These are phyloP conservation scores for Dendrobium officinale DNA, from an alignment of 106 monocot genomes.

Conservation along the genomic window DNA sequence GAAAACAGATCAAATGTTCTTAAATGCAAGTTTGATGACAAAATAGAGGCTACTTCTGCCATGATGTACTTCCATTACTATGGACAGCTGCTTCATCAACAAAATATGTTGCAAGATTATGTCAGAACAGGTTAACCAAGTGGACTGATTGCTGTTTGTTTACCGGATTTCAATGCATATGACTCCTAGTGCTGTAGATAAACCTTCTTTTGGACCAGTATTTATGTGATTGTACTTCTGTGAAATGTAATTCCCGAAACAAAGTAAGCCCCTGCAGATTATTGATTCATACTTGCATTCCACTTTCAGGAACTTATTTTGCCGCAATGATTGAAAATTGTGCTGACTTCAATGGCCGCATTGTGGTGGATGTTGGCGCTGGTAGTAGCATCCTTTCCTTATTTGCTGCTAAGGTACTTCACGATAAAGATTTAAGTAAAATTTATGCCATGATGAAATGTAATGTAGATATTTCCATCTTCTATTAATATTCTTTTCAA, in stretches of 20 bases:
- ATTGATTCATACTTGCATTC: not conserved
- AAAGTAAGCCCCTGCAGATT: not conserved
- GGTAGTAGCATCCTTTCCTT: conserved; percentile 95
- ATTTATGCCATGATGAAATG: not conserved
- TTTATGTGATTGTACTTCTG: not conserved
- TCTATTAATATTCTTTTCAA: not conserved
- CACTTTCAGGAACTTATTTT: conserved; percentile 73
- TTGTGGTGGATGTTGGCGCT: conserved; percentile 99
- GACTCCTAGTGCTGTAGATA: not conserved
- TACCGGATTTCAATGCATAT: not conserved
- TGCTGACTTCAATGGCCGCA: conserved; percentile 66
- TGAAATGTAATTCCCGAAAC: not conserved
- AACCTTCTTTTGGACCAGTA: not conserved
- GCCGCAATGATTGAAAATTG: conserved; percentile 86
- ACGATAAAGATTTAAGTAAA: not conserved
- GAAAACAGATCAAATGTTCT: conserved; percentile 2
- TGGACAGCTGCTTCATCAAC: conserved; percentile 89
- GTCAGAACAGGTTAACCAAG: conserved; percentile 77
- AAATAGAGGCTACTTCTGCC: conserved; percentile 87
- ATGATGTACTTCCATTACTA: conserved; percentile 99
- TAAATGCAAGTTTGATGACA: conserved; percentile 89
- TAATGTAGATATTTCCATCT: not conserved
- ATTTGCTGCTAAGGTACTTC: conserved; percentile 86
- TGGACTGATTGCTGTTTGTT: not conserved
- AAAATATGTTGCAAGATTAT: conserved; percentile 98